Conservation (phyloP, 2,329 filamentous ascomycete species). For the Phaeosphaeriaceae sp. region DNA sequence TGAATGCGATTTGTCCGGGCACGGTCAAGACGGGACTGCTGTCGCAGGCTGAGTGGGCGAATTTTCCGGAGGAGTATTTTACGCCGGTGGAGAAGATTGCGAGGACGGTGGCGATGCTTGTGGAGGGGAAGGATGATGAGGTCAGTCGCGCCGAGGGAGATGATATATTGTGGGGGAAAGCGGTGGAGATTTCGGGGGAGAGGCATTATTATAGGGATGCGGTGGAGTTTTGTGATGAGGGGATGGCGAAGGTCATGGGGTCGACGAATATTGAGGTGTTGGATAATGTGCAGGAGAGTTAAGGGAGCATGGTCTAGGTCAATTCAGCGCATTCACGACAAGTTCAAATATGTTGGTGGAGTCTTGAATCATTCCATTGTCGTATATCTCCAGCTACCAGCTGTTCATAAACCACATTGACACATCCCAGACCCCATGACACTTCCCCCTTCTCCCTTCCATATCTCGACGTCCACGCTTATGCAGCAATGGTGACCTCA, state of each 20-base stretch:
- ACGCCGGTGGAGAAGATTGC: conserved; percentile 39
- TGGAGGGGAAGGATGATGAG: conserved; percentile 29
- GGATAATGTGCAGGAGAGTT: conserved; percentile 7
- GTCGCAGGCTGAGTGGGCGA: conserved; percentile 30
- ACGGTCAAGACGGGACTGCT: conserved; percentile 47
- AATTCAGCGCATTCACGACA: neutral
- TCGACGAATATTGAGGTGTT: conserved; percentile 35
- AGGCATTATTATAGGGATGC: conserved; percentile 32
- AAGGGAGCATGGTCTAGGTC: neutral
- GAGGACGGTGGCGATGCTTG: conserved; percentile 32
- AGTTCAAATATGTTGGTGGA: neutral
- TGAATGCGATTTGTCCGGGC: conserved; percentile 49
- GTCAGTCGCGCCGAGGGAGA: conserved; percentile 21
- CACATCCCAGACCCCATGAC: conserved; percentile 16
- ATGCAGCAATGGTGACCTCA: conserved; percentile 90
- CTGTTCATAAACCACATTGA: conserved; percentile 33
- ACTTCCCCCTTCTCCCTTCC: conserved; percentile 18
- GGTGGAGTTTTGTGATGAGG: conserved; percentile 25
- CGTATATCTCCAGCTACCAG: conserved; percentile 25
- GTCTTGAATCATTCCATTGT: conserved; percentile 33
- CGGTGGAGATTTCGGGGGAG: conserved; percentile 27
- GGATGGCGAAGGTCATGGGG: conserved; percentile 28
- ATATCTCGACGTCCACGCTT: conserved; percentile 44
- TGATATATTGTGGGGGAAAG: conserved; percentile 17
- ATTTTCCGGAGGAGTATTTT: conserved; percentile 39